Percentiles rank a stretch among this genome's conserved stretches.
These are phyloP conservation scores for Beauveria scarabaeidicola DNA, from an alignment of 2,329 filamentous ascomycete genomes.

Conservation along the genomic window DNA sequence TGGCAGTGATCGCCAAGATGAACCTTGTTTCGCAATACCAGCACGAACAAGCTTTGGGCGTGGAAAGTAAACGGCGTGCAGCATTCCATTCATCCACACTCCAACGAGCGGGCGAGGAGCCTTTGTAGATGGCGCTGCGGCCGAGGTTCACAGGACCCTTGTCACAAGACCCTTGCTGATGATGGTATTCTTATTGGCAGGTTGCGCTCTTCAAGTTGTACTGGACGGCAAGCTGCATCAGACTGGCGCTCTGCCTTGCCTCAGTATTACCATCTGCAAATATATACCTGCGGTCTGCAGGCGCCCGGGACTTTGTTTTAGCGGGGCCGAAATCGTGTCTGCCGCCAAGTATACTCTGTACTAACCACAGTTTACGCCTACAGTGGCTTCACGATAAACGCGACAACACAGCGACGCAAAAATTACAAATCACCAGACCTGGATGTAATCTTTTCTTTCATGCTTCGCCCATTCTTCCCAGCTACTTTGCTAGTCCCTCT, in stretches of 20 bases:
- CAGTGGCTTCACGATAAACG: not conserved
- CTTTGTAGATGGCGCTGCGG: not conserved
- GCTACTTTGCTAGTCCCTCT: not conserved
- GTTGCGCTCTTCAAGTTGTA: too few relatives aligned
- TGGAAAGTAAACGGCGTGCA: not conserved
- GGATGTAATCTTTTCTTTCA: not conserved
- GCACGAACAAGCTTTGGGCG: not conserved
- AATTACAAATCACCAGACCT: not conserved
- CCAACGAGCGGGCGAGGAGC: not conserved
- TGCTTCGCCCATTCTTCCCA: not conserved
- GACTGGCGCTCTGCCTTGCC: too few relatives aligned
- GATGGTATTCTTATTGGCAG: too few relatives aligned
- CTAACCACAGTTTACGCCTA: not conserved
- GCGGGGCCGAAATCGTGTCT: constrained; percentile 13
- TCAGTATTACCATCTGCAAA: not conserved
- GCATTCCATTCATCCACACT: not conserved
- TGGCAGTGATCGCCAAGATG: not conserved
- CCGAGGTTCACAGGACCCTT: not conserved
- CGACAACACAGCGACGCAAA: not conserved
- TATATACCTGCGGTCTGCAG: not conserved
- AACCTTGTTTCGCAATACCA: not conserved
- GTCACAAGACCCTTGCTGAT: too few relatives aligned
- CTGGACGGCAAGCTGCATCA: too few relatives aligned
- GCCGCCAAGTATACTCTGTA: too few relatives aligned
- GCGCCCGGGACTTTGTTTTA: constrained; percentile 17